phyloP scores from a whole-genome alignment of 2,329 filamentous ascomycete species.

The Diplocarpon rosae region DNA sequence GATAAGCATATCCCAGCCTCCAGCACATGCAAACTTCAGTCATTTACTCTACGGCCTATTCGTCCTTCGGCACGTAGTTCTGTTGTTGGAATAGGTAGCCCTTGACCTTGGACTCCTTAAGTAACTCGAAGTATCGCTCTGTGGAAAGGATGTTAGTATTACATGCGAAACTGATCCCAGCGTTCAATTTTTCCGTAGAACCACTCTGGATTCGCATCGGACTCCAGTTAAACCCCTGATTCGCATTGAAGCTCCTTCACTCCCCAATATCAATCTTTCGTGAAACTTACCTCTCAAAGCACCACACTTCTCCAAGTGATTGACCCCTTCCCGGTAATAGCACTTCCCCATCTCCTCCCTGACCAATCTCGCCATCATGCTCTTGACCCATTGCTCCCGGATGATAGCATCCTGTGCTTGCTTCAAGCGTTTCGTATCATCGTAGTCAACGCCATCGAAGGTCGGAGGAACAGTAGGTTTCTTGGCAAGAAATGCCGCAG shows the following conservation, averaged over 20 bases:
- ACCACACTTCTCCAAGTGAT: conserved; percentile 82
- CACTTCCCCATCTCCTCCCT: conserved; percentile 77
- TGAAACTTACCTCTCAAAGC: conserved; percentile 59
- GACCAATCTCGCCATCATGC: conserved; percentile 79
- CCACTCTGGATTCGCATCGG: no score
- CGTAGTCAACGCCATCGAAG: conserved; percentile 80
- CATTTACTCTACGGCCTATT: neutral
- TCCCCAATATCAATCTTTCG: neutral
- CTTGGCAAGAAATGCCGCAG: conserved; percentile 68
- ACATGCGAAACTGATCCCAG: no score
- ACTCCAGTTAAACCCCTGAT: no score
- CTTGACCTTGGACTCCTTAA: conserved; percentile 66
- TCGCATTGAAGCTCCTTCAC: neutral
- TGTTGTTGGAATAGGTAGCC: conserved; percentile 72
- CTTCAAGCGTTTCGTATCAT: conserved; percentile 72
- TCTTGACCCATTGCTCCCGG: conserved; percentile 78
- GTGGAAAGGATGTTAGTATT: conserved; percentile 8
- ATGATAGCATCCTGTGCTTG: conserved; percentile 73
- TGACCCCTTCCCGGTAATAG: conserved; percentile 74
- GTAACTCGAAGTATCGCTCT: conserved; percentile 71
- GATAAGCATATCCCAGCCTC: neutral
- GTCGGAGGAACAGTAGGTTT: conserved; percentile 74
- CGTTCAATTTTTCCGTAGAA: no score
- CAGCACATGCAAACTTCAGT: neutral
- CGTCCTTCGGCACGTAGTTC: conserved; percentile 49